Base-by-base conservation (phyloP, 2,329 filamentous ascomycete species). In the Coniosporium tulheliwenetii region DNA sequence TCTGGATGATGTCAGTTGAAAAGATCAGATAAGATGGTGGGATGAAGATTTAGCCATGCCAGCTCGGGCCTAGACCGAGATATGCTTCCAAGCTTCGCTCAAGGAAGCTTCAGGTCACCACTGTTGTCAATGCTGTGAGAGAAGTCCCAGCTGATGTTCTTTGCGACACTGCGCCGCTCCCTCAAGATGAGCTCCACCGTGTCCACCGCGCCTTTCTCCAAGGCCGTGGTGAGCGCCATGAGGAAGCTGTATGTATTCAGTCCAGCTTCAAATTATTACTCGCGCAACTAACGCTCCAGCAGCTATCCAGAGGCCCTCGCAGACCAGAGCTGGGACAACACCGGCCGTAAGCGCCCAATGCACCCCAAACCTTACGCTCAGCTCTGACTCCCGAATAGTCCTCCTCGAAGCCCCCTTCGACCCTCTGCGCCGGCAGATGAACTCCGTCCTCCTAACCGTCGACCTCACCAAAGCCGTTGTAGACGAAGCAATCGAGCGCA, bases 261-360 rank as follows among this genome's bases (percentile, higher is more conserved):
- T 7, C 3, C 19, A 44, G 34, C 38, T 10, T 35, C 8, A 36
- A 19, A 5, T 14, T 8, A 14, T 36, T 33, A 8, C n/a, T n/a
- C 9, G 16, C 12, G 5, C 36, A 33, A 14, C 36, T 50, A 39
- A 48, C 44, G 41, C 44, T 50, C 37, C 10, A 15, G 43, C 47
- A 91, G 86, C 44, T 98, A 94, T 57, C 91, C 91, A 0, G 85
- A 93, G 56, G 77, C 77, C 44, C 69, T 95, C 35, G 91, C 91
- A 8, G 91, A 96, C 56, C 80, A 79, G 50, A 78, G 81, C 48
- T 98, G 87, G 73, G 91, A 98, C 59, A 98, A 98, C 55, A 94
- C 93, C n/a, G 91, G 91, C 41, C 59, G 74, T 75, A 57, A 51
- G 67, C 44, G 10, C 26, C 7, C 19, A 26, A 26, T 26, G 4